Conservation (phyloP, 164 flowering plant genomes). For the Piper longum region DNA sequence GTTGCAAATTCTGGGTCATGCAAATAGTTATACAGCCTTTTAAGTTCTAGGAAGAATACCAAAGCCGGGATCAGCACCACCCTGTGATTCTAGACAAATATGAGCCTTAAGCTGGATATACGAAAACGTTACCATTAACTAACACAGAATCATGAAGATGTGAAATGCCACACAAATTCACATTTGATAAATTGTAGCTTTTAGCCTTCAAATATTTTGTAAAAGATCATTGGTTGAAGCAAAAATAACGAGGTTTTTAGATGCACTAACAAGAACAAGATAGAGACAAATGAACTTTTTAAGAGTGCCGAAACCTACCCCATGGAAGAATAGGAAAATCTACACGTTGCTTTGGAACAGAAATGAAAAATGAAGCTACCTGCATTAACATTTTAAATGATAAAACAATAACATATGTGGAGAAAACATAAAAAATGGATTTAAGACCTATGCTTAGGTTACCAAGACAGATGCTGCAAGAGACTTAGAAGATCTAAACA, state of each 20-base stretch:
- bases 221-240: not conserved
- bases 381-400: slow-evolving; percentile 11
- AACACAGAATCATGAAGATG: too few relatives aligned
- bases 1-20: too few relatives aligned
- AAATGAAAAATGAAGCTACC: slow-evolving; percentile 55
- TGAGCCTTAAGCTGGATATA: too few relatives aligned
- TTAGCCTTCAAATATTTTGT: too few relatives aligned
- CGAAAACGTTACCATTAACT: too few relatives aligned
- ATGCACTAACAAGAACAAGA: not conserved
- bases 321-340: slow-evolving; percentile 76
- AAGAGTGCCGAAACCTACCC: slow-evolving; percentile 27
- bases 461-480: slow-evolving; percentile 69
- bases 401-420: not conserved
- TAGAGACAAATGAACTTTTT: not conserved
- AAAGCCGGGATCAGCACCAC: too few relatives aligned
- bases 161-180: too few relatives aligned
- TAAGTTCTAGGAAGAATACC: too few relatives aligned
- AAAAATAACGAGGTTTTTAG: not conserved
- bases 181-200: too few relatives aligned
- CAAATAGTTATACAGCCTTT: too few relatives aligned
- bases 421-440: not conserved
- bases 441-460: slow-evolving; percentile 7
- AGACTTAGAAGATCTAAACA: slow-evolving; percentile 33
- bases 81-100: too few relatives aligned
- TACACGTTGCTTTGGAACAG: slow-evolving; percentile 47